Evolutionary conservation across 192 early-diverging fungal species (phyloP).

Genomic region (Umbelopsis sp.): DNA sequence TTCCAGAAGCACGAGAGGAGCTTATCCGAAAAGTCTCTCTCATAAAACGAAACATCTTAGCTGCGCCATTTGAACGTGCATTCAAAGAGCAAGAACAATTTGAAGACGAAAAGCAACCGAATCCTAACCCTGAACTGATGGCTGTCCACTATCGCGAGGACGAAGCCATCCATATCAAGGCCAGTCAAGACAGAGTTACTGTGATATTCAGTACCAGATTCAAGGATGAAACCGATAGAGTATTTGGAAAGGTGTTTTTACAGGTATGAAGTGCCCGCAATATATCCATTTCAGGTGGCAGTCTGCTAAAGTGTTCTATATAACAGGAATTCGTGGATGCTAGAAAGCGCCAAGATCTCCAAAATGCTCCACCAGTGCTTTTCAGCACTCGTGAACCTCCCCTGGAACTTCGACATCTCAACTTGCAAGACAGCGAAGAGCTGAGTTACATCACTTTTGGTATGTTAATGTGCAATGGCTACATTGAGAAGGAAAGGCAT

Average conservation of each 20-base stretch:
- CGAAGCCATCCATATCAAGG: slow-evolving; percentile 92
- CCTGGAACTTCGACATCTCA: slow-evolving; percentile 83
- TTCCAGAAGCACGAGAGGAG: slow-evolving; percentile 47
- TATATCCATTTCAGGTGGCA: background rate
- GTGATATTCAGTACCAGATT: slow-evolving; percentile 97
- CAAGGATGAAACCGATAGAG: slow-evolving; percentile 95
- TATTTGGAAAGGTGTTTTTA: slow-evolving; percentile 95
- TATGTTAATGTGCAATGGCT: slow-evolving; percentile 30
- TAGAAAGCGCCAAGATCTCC: slow-evolving; percentile 75
- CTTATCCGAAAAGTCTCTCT: slow-evolving; percentile 83
- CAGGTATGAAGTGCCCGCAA: slow-evolving; percentile 58
- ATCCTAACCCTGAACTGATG: slow-evolving; percentile 80
- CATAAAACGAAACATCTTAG: slow-evolving; percentile 93
- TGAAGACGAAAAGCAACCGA: slow-evolving; percentile 68
- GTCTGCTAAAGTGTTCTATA: background rate
- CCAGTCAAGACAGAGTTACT: slow-evolving; percentile 91
- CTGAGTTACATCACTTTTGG: slow-evolving; percentile 96
- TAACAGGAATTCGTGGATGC: slow-evolving; percentile 96
- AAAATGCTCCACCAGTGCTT: slow-evolving; percentile 96
- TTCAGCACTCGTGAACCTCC: slow-evolving; percentile 93
- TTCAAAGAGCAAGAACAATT: slow-evolving; percentile 81
- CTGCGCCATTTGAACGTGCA: slow-evolving; percentile 91
- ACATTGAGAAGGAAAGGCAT: background rate
- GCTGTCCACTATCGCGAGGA: slow-evolving; percentile 91
- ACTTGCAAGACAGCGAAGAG: slow-evolving; percentile 76